Evolutionary conservation across 148 eudicot species (phyloP).

Genomic region (Chenopodium quinoa): DNA sequence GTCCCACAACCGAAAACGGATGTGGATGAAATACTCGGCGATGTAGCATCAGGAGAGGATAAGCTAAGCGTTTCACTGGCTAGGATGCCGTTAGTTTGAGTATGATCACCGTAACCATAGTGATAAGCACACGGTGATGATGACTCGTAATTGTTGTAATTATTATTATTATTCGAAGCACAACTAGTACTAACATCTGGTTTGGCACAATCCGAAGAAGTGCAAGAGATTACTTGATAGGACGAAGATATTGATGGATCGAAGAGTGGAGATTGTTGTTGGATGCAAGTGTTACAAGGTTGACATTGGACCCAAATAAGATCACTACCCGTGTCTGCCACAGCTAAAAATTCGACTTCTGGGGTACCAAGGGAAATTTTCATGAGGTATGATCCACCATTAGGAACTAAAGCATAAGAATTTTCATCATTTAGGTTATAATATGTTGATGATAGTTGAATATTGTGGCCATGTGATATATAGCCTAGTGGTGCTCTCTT

Average conservation of each 20-base stretch:
- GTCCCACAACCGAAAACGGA: conserved; percentile 38
- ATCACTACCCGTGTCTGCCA: conserved; percentile 43
- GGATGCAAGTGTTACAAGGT: conserved; percentile 17
- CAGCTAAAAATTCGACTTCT: conserved; percentile 19
- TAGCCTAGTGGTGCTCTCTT: neutral
- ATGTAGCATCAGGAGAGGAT: neutral
- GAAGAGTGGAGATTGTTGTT: too few species aligned
- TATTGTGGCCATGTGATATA: conserved; percentile 1
- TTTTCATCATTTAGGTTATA: too few species aligned
- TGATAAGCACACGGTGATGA: conserved; percentile 9
- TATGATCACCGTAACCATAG: conserved; percentile 19
- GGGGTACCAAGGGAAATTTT: conserved; percentile 33
- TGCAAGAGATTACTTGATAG: conserved; percentile 22
- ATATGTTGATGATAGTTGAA: neutral
- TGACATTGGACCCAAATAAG: conserved; percentile 38
- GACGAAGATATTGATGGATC: conserved; percentile 15
- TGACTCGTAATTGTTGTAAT: neutral
- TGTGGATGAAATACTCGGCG: neutral
- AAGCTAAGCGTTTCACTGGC: conserved; percentile 24
- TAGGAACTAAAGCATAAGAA: neutral
- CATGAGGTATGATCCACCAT: conserved; percentile 19
- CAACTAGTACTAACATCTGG: conserved; percentile 17
- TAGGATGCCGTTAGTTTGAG: conserved; percentile 16
- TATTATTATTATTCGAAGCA: neutral
- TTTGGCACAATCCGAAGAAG: conserved; percentile 11